These are phyloP conservation scores for Tetraselmis striata DNA, from an alignment of 139 green algal genomes.

Conservation along the genomic window DNA sequence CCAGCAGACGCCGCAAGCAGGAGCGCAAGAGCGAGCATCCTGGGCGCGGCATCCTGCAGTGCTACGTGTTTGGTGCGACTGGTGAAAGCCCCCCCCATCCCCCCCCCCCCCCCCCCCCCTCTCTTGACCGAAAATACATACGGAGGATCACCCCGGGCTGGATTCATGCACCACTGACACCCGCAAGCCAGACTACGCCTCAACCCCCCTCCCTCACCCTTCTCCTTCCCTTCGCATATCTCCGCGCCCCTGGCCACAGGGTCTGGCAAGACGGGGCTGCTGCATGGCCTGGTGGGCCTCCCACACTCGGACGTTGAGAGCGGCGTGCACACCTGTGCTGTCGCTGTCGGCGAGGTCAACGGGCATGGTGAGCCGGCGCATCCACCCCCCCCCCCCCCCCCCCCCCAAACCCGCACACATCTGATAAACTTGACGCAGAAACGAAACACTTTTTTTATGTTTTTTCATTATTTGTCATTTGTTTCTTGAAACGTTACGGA, in stretches of 20 bases:
- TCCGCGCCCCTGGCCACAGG: neutral
- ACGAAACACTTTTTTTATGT: too few relatives aligned
- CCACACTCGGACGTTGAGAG: neutral
- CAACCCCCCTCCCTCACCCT: neutral
- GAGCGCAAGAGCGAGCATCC: conserved; percentile 44
- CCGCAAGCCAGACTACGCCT: neutral
- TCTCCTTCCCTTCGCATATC: neutral
- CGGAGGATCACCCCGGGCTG: too few relatives aligned
- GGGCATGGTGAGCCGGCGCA: neutral
- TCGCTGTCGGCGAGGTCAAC: neutral
- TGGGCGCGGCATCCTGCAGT: conserved; percentile 33
- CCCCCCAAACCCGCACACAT: too few relatives aligned
- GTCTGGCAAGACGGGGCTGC: neutral
- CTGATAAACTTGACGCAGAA: too few relatives aligned
- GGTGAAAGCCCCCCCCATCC: conserved; percentile 5
- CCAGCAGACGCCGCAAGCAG: conserved; percentile 30
- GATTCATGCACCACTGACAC: neutral
- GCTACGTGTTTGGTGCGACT: conserved; percentile 36
- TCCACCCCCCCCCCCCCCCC: too few relatives aligned
- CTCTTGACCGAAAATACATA: too few relatives aligned
- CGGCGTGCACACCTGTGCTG: neutral
- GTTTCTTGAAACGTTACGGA: too few relatives aligned
- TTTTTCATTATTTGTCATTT: too few relatives aligned
- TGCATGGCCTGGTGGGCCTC: neutral
- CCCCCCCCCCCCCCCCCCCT: too few relatives aligned